These are phyloP conservation scores for Chimonanthus praecox DNA, from an alignment of 164 flowering plant genomes.

Conservation along the genomic window DNA sequence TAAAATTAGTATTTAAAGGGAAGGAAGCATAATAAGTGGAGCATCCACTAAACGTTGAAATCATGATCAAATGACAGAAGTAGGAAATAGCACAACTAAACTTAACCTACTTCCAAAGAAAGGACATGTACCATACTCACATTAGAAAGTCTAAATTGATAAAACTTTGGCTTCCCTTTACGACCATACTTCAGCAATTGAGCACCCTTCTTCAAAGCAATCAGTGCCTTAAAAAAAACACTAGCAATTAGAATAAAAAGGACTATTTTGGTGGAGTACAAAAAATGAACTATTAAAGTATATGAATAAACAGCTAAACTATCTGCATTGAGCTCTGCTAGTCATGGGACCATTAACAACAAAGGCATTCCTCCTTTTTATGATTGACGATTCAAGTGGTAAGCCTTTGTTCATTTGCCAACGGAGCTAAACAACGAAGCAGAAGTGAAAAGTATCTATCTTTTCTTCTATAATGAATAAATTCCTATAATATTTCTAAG, in stretches of 20 bases:
- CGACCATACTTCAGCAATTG: conserved; percentile 96
- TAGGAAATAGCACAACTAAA: background rate
- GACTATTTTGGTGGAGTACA: background rate
- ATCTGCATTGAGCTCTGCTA: no score
- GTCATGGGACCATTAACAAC: no score
- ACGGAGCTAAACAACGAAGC: no score
- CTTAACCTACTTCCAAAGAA: background rate
- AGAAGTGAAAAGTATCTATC: no score
- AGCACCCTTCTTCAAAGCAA: conserved; percentile 88
- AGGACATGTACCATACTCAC: conserved; percentile 37
- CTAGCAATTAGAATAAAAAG: background rate
- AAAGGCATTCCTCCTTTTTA: no score
- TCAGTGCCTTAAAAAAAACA: conserved; percentile 52
- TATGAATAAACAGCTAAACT: no score
- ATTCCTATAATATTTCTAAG: no score
- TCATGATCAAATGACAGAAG: background rate
- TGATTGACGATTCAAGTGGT: no score
- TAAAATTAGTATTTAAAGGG: background rate
- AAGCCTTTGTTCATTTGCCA: no score
- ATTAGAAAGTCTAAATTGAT: conserved; percentile 80
- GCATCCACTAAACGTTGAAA: background rate
- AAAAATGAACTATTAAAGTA: no score
- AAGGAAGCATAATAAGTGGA: background rate
- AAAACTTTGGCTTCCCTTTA: conserved; percentile 94
- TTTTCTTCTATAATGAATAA: no score